A percentile compares a stretch with the other conserved stretches of the same genome.
These are phyloP conservation scores for Pigoraptor vietnamica DNA, from an alignment of 78 protist genomes.

Conservation along the genomic window DNA sequence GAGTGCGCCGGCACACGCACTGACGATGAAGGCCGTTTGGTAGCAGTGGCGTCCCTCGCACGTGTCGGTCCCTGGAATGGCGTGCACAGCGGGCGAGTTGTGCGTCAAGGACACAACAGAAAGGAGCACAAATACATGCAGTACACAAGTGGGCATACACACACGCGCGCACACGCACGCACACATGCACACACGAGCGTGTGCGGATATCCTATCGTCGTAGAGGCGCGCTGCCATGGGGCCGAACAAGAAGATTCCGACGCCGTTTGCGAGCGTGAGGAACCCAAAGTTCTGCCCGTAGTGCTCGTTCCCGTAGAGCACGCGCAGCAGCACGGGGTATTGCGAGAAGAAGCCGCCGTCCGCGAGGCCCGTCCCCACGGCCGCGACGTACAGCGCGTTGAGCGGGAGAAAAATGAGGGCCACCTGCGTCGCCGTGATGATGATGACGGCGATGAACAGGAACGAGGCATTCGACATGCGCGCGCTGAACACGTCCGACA, in stretches of 20 bases:
- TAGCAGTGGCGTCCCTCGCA: not conserved
- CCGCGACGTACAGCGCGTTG: not conserved
- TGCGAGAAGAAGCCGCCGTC: not conserved
- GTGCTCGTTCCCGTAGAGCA: not conserved
- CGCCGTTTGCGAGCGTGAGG: not conserved
- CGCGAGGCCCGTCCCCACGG: not conserved
- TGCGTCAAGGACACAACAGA: not conserved
- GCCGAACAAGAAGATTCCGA: not conserved
- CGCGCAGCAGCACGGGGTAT: not conserved
- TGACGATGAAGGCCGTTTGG: not conserved
- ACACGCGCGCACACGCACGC: not conserved
- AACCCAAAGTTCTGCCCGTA: not conserved
- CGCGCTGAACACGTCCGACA: not conserved
- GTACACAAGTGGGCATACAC: not conserved
- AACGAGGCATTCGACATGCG: not conserved
- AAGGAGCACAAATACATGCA: not conserved
- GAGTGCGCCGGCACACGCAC: not conserved
- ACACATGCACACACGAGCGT: not conserved
- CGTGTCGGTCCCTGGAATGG: not conserved
- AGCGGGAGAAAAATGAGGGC: not conserved
- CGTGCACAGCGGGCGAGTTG: not conserved
- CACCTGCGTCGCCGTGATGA: not conserved
- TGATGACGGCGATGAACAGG: not conserved
- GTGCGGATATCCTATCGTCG: not conserved
- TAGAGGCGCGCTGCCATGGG: not conserved